Evolutionary conservation across 805 yeast species (phyloP).

Genomic region (Hanseniaspora taiwanica): DNA sequence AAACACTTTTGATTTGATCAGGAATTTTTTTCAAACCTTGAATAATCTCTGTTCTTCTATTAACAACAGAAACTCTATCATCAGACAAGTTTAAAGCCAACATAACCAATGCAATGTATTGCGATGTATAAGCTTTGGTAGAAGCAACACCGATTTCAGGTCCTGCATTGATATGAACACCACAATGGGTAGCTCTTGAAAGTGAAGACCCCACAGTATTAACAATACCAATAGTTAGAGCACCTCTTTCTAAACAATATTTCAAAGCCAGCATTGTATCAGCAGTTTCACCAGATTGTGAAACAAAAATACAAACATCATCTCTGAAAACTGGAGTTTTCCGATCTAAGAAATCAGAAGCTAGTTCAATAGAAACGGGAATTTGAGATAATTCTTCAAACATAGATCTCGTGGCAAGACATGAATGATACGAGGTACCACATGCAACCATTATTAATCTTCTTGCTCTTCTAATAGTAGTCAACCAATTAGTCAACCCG

Average conservation of each 20-base stretch:
- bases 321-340: conserved; percentile 95
- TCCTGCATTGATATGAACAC: conserved; percentile 98
- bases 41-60: conserved; percentile 75
- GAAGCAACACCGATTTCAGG: conserved; percentile 99
- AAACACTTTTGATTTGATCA: conserved; percentile 66
- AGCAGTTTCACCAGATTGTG: conserved; percentile 98
- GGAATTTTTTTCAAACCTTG: conserved; percentile 78
- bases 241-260: conserved; percentile 94
- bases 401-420: conserved; percentile 91
- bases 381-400: conserved; percentile 94
- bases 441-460: conserved; percentile 97
- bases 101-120: conserved; percentile 93
- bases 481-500: conserved; percentile 73
- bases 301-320: conserved; percentile 93
- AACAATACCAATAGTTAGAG: conserved; percentile 93
- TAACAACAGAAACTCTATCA: conserved; percentile 64
- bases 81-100: conserved; percentile 90
- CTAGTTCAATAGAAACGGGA: conserved; percentile 85
- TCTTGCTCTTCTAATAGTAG: conserved; percentile 86
- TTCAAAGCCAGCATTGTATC: conserved; percentile 91
- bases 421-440: conserved; percentile 98
- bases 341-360: conserved; percentile 91
- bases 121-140: conserved; percentile 97
- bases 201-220: conserved; percentile 95
- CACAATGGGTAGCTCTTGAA: conserved; percentile 95